These are phyloP conservation scores for Ophiosphaerella narmari DNA, from an alignment of 2,329 filamentous ascomycete genomes.

Conservation along the genomic window DNA sequence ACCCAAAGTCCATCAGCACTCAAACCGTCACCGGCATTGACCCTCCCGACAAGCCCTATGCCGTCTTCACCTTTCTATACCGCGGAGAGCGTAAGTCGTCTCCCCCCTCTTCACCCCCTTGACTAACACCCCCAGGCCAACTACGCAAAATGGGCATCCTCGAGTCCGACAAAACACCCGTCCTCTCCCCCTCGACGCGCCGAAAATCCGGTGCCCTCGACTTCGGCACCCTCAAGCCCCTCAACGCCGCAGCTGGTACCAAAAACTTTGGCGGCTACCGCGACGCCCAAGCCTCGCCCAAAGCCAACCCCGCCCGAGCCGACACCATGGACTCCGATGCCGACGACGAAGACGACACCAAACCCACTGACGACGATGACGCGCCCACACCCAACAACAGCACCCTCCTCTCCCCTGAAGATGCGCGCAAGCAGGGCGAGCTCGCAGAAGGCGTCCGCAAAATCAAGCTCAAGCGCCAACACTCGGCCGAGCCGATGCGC, in stretches of 20 bases:
- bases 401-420: slow-evolving; percentile 66
- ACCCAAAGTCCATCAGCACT: slow-evolving; percentile 96
- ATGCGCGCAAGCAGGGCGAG: slow-evolving; percentile 73
- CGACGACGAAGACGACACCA: slow-evolving; percentile 69
- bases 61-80: slow-evolving; percentile 97
- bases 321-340: slow-evolving; percentile 75
- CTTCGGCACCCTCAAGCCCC: slow-evolving; percentile 80
- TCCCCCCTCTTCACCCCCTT: not conserved
- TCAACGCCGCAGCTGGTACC: slow-evolving; percentile 78
- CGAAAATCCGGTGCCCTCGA: slow-evolving; percentile 82
- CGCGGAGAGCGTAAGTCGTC: slow-evolving; percentile 80
- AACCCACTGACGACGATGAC: slow-evolving; percentile 59
- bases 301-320: slow-evolving; percentile 57
- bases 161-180: slow-evolving; percentile 64
- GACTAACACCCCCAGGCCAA: slow-evolving; percentile 67
- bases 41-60: slow-evolving; percentile 93
- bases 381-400: slow-evolving; percentile 52
- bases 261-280: slow-evolving; percentile 90
- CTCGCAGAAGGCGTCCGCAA: slow-evolving; percentile 80
- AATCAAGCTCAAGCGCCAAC: slow-evolving; percentile 83
- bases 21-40: slow-evolving; percentile 99
- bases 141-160: slow-evolving; percentile 95
- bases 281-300: slow-evolving; percentile 63
- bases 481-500: slow-evolving; percentile 71
- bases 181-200: slow-evolving; percentile 67